Conservation (phyloP, 2,329 filamentous ascomycete species). For the Monascus ruber region DNA sequence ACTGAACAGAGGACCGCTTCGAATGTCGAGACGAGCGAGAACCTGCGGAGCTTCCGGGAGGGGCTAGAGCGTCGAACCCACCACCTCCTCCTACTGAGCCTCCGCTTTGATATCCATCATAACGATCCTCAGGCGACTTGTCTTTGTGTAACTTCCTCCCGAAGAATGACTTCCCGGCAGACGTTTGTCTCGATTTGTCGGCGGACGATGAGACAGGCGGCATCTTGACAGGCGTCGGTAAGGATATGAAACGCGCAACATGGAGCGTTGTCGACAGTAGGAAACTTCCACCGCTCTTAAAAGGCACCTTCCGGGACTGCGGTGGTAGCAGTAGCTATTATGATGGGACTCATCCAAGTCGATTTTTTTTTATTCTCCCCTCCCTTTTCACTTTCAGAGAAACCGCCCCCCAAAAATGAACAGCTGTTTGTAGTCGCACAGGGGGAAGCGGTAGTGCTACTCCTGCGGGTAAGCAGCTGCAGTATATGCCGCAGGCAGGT, state of each 20-base stretch:
- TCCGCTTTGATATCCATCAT: conserved; percentile 5
- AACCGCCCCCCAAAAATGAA: neutral
- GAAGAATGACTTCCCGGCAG: conserved; percentile 74
- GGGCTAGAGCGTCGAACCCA: conserved; percentile 48
- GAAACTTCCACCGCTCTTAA: neutral
- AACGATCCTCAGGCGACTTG: conserved; percentile 54
- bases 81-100: conserved; percentile 41
- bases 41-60: conserved; percentile 49
- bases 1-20: conserved; percentile 59
- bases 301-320: neutral
- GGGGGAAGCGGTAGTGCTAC: too few relatives aligned
- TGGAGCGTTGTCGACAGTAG: conserved; percentile 12
- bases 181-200: conserved; percentile 73
- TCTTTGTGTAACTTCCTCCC: conserved; percentile 68
- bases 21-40: conserved; percentile 64
- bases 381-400: neutral
- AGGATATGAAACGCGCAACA: conserved; percentile 22
- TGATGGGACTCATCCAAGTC: conserved; percentile 8
- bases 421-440: too few relatives aligned
- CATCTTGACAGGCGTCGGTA: conserved; percentile 33
- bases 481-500: too few relatives aligned
- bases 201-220: conserved; percentile 45
- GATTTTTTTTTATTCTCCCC: neutral
- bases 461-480: too few relatives aligned
- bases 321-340: neutral